These are phyloP conservation scores for Striga asiatica DNA, from an alignment of 257 asterid genomes.

Conservation along the genomic window DNA sequence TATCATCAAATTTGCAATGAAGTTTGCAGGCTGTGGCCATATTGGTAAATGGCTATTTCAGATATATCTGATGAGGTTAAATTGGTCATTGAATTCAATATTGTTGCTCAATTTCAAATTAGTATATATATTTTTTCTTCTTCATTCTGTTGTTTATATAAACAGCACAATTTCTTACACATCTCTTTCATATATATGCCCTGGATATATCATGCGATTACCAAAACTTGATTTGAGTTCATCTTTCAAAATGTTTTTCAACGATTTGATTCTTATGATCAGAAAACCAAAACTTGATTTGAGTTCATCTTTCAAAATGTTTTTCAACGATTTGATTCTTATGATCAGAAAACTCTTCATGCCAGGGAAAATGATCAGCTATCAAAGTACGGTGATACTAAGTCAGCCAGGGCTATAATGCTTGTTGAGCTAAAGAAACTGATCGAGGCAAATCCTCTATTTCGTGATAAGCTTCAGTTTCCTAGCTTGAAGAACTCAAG, in stretches of 20 bases:
- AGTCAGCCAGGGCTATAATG: slow-evolving; percentile 43
- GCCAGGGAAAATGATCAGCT: slow-evolving; percentile 49
- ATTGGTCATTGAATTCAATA: background rate
- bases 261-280: background rate
- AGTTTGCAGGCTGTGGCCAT: background rate
- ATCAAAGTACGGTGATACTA: slow-evolving; percentile 40
- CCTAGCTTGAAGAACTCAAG: slow-evolving; percentile 39
- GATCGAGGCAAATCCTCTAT: slow-evolving; percentile 46
- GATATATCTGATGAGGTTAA: background rate
- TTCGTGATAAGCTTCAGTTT: slow-evolving; percentile 53
- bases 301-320: background rate
- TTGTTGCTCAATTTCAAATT: no score
- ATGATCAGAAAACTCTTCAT: slow-evolving; percentile 9
- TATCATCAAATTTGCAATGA: background rate
- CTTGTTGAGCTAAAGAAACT: slow-evolving; percentile 38
- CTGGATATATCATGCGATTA: background rate
- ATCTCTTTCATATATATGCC: background rate
- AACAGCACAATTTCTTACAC: background rate
- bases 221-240: background rate
- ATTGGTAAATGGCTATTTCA: background rate
- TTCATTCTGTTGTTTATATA: background rate
- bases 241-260: background rate
- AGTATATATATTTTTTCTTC: no score
- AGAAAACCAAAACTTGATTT: no score
- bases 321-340: no score